Base-by-base conservation (phyloP, 2,329 filamentous ascomycete genomes). In the Cephalotrichum gorgonifer region DNA sequence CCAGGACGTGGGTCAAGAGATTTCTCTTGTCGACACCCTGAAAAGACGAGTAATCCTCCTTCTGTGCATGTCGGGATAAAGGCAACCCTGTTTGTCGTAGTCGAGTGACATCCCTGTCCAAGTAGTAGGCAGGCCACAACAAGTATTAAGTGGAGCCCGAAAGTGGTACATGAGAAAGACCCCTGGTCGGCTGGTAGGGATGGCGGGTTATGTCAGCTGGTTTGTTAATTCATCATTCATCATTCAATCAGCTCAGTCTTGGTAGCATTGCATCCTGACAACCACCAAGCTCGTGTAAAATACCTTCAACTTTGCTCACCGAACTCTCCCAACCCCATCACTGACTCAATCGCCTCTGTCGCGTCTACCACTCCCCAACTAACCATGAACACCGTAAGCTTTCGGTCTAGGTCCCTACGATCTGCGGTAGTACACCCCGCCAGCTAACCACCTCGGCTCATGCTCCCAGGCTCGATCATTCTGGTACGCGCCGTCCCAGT, bases 381-480 rank as follows among this genome's bases (percentile, higher is more conserved):
- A n/a, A 66, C 57, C 28, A 79, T 79, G 76, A 79, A 79, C 58
- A 79, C 74, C 46, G 76, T 78, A 64, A 63, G 73, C 62, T 31
- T 41, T 49, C 26, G 17, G 22, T 20, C 31, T 35, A 35, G 11
- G 11, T n/a, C 11, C 11, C 31, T 11, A 11, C 11, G 11, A n/a
- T n/a, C 11, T n/a, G 11, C 31, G 31, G 11, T 35, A 11, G 11
- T 11, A 11, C 11, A 35, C 11, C 31, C 23, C 6, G 53, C 55
- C 54, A 60, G 54, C 52, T 61, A 48, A 62, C 50, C 51, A 41
- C 39, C 20, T 30, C 43, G n/a, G 44, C 25, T 38, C 39, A 11
- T 20, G 35, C 42, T 33, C 25, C 15, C 55, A 83, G 80, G 72
- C 76, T 54, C 79, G 74, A 70, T 83, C 80, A 47, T 83, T 84